Evolutionary conservation across 2,329 filamentous ascomycete species (phyloP).

Genomic region (Conoideocrella luteorostrata): DNA sequence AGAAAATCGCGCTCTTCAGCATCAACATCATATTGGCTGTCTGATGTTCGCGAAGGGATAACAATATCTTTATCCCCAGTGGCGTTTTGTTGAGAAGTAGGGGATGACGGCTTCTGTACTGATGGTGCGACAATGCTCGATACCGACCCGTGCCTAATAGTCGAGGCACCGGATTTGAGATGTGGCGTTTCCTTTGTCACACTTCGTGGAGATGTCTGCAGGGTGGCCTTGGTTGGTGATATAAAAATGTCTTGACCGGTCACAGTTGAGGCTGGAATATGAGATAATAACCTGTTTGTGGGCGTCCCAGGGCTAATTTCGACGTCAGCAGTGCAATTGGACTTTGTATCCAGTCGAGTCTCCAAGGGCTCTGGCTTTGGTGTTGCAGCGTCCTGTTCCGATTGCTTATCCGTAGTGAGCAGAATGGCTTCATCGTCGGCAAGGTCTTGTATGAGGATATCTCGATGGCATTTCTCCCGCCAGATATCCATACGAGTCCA

Average conservation of each 20-base stretch:
- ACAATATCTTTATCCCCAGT: conserved; percentile 15
- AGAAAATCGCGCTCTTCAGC: conserved; percentile 62
- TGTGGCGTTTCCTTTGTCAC: conserved; percentile 16
- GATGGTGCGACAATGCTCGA: conserved; percentile 25
- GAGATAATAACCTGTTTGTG: conserved; percentile 16
- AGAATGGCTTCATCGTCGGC: conserved; percentile 57
- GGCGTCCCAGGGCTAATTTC: conserved; percentile 22
- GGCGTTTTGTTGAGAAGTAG: conserved; percentile 13
- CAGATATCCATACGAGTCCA: conserved; percentile 94
- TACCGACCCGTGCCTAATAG: conserved; percentile 23
- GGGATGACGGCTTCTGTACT: conserved; percentile 17
- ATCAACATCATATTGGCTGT: conserved; percentile 45
- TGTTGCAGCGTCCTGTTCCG: conserved; percentile 15
- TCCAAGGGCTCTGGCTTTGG: conserved; percentile 16
- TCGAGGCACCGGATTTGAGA: conserved; percentile 16
- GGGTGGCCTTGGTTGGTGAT: conserved; percentile 21
- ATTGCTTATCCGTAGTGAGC: neutral
- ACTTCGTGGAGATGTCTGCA: conserved; percentile 24
- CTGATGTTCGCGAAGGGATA: conserved; percentile 13
- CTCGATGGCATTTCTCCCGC: conserved; percentile 83
- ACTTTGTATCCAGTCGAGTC: conserved; percentile 21
- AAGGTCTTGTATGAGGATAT: conserved; percentile 79
- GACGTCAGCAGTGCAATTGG: conserved; percentile 17
- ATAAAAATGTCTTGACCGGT: conserved; percentile 17
- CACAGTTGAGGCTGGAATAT: conserved; percentile 15